Percentiles rank a stretch among this genome's conserved stretches.
Evolutionary conservation across 495 filamentous ascomycete species (phyloP).

Genomic region (Penicillium roqueforti): DNA sequence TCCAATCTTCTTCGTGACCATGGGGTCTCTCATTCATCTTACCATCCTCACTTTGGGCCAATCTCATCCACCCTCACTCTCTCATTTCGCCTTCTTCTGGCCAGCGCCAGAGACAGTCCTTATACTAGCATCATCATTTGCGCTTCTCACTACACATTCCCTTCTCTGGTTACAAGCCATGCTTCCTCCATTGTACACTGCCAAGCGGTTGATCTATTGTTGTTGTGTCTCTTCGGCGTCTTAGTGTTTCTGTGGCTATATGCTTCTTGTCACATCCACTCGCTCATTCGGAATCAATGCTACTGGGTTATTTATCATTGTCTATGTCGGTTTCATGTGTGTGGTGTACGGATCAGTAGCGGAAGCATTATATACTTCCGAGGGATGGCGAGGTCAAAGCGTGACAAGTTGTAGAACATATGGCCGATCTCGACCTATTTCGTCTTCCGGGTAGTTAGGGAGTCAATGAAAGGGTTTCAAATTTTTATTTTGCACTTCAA

Average conservation of each 20-base stretch:
- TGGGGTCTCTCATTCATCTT: slow-evolving; percentile 7
- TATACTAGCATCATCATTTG: slow-evolving; percentile 11
- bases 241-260: slow-evolving; percentile 18
- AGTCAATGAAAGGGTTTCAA: slow-evolving; percentile 17
- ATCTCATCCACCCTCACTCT: slow-evolving; percentile 8
- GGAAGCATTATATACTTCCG: slow-evolving; percentile 21
- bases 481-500: background rate
- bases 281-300: slow-evolving; percentile 25
- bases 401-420: slow-evolving; percentile 15
- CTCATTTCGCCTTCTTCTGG: slow-evolving; percentile 15
- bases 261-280: slow-evolving; percentile 20
- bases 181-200: slow-evolving; percentile 25
- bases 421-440: slow-evolving; percentile 14
- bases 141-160: slow-evolving; percentile 18
- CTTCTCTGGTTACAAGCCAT: slow-evolving; percentile 16
- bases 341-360: slow-evolving; percentile 4
- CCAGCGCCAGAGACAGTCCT: slow-evolving; percentile 20
- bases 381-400: background rate
- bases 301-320: slow-evolving; percentile 15
- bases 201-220: slow-evolving; percentile 28
- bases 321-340: slow-evolving; percentile 12
- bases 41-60: slow-evolving; percentile 7
- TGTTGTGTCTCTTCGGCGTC: slow-evolving; percentile 19
- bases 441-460: slow-evolving; percentile 16
- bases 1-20: background rate